Evolutionary conservation across 352 stramenopile species (phyloP).

Genomic region (Halophytophthora batemanensis): DNA sequence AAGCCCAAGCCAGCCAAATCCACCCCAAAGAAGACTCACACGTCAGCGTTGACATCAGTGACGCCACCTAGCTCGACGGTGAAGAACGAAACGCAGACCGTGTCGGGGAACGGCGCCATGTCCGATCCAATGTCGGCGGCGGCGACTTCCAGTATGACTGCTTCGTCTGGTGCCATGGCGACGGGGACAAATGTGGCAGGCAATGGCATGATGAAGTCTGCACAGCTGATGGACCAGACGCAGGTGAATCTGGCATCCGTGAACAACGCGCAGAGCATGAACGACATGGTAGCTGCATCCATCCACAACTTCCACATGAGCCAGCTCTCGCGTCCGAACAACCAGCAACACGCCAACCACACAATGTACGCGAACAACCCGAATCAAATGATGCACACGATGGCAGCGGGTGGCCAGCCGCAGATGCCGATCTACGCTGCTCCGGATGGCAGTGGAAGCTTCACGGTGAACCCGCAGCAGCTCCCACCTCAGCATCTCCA

Average conservation of each 20-base stretch:
- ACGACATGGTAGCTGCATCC: conserved; percentile 61
- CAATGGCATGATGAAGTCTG: conserved; percentile 27
- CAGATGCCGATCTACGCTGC: conserved; percentile 39
- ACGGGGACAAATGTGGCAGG: conserved; percentile 12
- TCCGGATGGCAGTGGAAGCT: conserved; percentile 29
- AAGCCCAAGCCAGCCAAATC: conserved; percentile 35
- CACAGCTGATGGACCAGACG: conserved; percentile 15
- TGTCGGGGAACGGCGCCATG: conserved; percentile 16
- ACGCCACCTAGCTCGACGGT: conserved; percentile 2
- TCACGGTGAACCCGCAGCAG: conserved; percentile 34
- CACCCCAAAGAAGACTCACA: conserved; percentile 39
- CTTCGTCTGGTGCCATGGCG: conserved; percentile 3
- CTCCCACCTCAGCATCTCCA: conserved; percentile 20
- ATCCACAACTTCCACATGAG: conserved; percentile 79
- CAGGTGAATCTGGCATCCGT: conserved; percentile 16
- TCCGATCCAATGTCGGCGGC: not conserved
- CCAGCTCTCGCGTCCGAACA: conserved; percentile 48
- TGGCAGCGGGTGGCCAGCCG: conserved; percentile 19
- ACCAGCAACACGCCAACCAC: conserved; percentile 17
- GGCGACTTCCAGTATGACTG: not conserved
- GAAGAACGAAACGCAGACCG: conserved; percentile 23
- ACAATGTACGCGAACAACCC: conserved; percentile 24
- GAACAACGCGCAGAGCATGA: conserved; percentile 50
- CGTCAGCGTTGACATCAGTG: conserved; percentile 14
- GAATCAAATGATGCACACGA: conserved; percentile 19